These are phyloP conservation scores for Pythium aphanidermatum DNA, from an alignment of 352 stramenopile species.

Conservation along the genomic window DNA sequence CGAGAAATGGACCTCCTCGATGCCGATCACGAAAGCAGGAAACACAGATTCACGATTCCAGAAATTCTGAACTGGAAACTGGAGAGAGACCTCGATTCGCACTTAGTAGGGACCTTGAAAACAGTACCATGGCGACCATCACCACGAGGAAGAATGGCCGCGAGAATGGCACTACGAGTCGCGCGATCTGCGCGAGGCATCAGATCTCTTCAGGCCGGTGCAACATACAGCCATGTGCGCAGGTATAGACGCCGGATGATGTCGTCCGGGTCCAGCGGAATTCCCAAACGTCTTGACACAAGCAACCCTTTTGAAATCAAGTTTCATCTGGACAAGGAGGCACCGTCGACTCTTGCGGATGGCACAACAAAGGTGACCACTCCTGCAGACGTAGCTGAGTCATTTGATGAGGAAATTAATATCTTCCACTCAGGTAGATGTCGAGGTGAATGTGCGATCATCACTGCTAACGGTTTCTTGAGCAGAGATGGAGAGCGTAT, in stretches of 20 bases:
- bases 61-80: too few relatives aligned
- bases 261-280: too few relatives aligned
- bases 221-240: too few relatives aligned
- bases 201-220: too few relatives aligned
- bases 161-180: too few relatives aligned
- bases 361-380: too few relatives aligned
- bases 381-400: too few relatives aligned
- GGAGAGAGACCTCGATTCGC: neutral
- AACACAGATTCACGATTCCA: conserved; percentile 2
- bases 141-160: too few relatives aligned
- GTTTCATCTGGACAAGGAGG: conserved; percentile 21
- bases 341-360: too few relatives aligned
- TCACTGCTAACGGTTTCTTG: neutral
- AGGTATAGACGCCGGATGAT: too few relatives aligned
- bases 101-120: neutral
- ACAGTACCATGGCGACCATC: too few relatives aligned
- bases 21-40: neutral
- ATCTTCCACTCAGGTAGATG: conserved; percentile 32
- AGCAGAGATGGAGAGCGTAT: conserved; percentile 43
- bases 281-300: conserved; percentile 6
- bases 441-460: neutral
- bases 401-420: conserved; percentile 34
- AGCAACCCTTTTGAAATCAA: conserved; percentile 54
- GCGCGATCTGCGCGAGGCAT: too few relatives aligned
- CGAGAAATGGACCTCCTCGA: neutral